phyloP scores from a whole-genome alignment of 345 rosid genomes.

The Aegle marmelos region DNA sequence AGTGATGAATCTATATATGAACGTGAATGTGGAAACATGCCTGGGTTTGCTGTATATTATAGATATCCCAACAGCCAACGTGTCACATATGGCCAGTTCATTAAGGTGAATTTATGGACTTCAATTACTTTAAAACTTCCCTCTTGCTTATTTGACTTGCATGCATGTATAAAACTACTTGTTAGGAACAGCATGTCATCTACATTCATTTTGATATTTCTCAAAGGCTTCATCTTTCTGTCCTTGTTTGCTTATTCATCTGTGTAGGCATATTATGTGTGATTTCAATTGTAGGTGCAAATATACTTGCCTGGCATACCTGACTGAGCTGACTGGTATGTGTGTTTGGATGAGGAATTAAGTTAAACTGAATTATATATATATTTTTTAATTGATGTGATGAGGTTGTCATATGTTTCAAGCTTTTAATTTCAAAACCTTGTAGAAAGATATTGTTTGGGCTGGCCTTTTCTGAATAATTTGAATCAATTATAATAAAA shows the following conservation, averaged over 20 bases:
- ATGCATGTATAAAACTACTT: background rate
- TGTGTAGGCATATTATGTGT: background rate
- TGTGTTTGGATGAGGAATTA: background rate
- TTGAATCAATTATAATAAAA: background rate
- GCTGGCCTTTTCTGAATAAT: background rate
- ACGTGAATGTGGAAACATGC: slow-evolving; percentile 97
- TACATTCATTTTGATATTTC: background rate
- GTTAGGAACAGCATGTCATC: background rate
- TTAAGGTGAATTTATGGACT: slow-evolving; percentile 61
- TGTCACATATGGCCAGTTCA: slow-evolving; percentile 96
- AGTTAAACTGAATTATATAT: background rate
- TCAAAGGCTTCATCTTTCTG: background rate
- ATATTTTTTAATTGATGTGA: background rate
- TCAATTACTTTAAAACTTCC: slow-evolving; percentile 4
- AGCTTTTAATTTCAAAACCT: background rate
- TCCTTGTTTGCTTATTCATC: background rate
- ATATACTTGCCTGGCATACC: background rate
- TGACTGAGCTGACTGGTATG: background rate
- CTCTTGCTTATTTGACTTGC: background rate
- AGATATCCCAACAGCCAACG: slow-evolving; percentile 96
- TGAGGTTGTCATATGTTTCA: background rate
- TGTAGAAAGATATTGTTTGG: background rate
- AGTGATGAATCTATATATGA: slow-evolving; percentile 95
- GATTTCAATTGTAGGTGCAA: background rate
- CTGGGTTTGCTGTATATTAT: slow-evolving; percentile 98